Evolutionary conservation across 371 early-diverging fungal species (phyloP).

Genomic region (Circinella minor): DNA sequence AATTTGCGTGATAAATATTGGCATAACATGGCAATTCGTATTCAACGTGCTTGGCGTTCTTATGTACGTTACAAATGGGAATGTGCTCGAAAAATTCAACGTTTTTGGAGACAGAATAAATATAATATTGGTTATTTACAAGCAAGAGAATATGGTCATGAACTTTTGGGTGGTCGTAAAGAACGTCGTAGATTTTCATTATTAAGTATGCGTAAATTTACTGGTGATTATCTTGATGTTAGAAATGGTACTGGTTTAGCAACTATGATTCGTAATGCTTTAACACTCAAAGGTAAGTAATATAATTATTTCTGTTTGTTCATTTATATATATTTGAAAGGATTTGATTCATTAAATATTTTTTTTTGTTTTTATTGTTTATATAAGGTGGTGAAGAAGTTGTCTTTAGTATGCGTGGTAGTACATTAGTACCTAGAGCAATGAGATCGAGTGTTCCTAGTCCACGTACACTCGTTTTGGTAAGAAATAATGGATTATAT

Average conservation of each 20-base stretch:
- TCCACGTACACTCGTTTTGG: constrained; percentile 73
- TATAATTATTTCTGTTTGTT: constrained; percentile 67
- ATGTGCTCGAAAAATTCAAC: constrained; percentile 80
- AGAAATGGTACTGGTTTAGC: constrained; percentile 69
- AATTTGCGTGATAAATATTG: constrained; percentile 93
- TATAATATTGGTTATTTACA: constrained; percentile 89
- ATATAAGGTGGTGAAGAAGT: constrained; percentile 54
- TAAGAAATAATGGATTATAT: constrained; percentile 25
- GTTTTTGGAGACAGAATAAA: constrained; percentile 89
- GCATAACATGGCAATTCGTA: constrained; percentile 94
- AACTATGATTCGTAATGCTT: constrained; percentile 66
- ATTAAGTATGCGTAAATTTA: constrained; percentile 82
- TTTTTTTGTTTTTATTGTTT: not conserved
- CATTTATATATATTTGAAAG: constrained; percentile 3
- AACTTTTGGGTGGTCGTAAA: constrained; percentile 88
- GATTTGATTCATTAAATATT: not conserved
- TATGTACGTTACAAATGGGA: constrained; percentile 77
- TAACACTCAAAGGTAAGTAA: constrained; percentile 60
- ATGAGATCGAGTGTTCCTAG: constrained; percentile 83
- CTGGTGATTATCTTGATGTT: constrained; percentile 92
- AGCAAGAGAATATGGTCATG: constrained; percentile 91
- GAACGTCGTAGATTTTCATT: constrained; percentile 91
- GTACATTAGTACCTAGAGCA: constrained; percentile 73
- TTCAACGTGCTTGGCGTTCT: constrained; percentile 90
- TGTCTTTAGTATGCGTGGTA: constrained; percentile 72